Evolutionary conservation across 78 protist genomes (phyloP).

Genomic region (Dictyostelium citrinum): DNA sequence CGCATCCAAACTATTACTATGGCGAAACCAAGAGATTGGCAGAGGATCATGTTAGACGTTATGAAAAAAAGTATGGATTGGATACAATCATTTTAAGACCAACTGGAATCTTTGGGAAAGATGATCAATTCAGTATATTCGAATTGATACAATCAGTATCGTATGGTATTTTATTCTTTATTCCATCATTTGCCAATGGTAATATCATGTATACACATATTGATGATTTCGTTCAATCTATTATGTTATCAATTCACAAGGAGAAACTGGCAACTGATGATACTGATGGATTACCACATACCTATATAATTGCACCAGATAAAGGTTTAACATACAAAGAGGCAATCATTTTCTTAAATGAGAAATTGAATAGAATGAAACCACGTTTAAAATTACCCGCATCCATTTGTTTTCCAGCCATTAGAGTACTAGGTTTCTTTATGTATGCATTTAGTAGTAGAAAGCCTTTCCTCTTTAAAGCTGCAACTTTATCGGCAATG

Average conservation of each 20-base stretch:
- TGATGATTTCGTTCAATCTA: conserved; percentile 14
- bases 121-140: conserved; percentile 31
- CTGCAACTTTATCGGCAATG: conserved; percentile 23
- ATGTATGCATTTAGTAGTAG: neutral
- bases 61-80: neutral
- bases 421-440: neutral
- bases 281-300: conserved; percentile 8
- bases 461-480: conserved; percentile 26
- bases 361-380: conserved; percentile 49
- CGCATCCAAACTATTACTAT: conserved; percentile 16
- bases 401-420: neutral
- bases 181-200: conserved; percentile 61
- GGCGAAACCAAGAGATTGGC: conserved; percentile 51
- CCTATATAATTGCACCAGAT: conserved; percentile 46
- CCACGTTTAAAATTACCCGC: conserved; percentile 36
- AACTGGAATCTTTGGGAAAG: conserved; percentile 42
- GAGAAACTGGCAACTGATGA: neutral
- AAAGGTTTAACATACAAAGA: conserved; percentile 26
- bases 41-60: conserved; percentile 17
- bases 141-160: conserved; percentile 44
- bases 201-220: conserved; percentile 36
- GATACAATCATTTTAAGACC: conserved; percentile 28
- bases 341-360: conserved; percentile 19
- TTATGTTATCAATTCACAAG: neutral
- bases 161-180: conserved; percentile 24